phyloP scores from a whole-genome alignment of 768 basidiomycete genomes.

The Pleurotus ostreatus region DNA sequence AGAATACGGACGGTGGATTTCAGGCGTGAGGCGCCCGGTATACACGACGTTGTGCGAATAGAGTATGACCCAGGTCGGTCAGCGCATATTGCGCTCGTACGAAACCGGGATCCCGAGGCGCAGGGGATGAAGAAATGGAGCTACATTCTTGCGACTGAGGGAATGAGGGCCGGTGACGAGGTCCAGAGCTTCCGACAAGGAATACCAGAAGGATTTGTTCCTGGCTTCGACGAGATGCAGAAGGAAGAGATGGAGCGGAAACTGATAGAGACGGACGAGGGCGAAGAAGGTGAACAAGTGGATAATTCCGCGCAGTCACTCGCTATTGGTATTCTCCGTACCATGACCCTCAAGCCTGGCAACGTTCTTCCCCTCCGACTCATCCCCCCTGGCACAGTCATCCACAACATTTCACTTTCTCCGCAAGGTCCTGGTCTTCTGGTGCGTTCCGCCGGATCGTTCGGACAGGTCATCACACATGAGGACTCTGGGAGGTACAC shows the following conservation, averaged over 20 bases:
- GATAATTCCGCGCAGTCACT: conserved; percentile 52
- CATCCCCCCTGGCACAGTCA: conserved; percentile 87
- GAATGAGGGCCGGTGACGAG: conserved; percentile 80
- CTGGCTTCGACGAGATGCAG: conserved; percentile 34
- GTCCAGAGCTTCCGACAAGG: conserved; percentile 85
- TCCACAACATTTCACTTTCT: conserved; percentile 81
- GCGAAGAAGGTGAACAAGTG: conserved; percentile 13
- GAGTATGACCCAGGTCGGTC: conserved; percentile 96
- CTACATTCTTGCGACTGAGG: conserved; percentile 92
- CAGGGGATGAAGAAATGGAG: conserved; percentile 64
- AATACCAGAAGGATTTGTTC: conserved; percentile 72
- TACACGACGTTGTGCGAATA: conserved; percentile 88
- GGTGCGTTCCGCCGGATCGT: conserved; percentile 86
- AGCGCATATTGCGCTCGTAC: conserved; percentile 90
- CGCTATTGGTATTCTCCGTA: conserved; percentile 80
- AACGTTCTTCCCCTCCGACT: conserved; percentile 90
- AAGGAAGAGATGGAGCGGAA: conserved; percentile 15
- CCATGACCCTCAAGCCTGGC: conserved; percentile 80
- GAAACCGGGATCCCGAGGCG: conserved; percentile 50
- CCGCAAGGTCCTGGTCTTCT: conserved; percentile 76
- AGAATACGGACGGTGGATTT: conserved; percentile 89
- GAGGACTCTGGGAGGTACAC: conserved; percentile 69
- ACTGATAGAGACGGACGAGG: conserved; percentile 12
- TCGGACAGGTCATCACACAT: conserved; percentile 76
- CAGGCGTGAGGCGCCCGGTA: conserved; percentile 67